Base-by-base conservation (phyloP, 1,284 basidiomycete genomes). In the Pulveroboletus ridleyi region DNA sequence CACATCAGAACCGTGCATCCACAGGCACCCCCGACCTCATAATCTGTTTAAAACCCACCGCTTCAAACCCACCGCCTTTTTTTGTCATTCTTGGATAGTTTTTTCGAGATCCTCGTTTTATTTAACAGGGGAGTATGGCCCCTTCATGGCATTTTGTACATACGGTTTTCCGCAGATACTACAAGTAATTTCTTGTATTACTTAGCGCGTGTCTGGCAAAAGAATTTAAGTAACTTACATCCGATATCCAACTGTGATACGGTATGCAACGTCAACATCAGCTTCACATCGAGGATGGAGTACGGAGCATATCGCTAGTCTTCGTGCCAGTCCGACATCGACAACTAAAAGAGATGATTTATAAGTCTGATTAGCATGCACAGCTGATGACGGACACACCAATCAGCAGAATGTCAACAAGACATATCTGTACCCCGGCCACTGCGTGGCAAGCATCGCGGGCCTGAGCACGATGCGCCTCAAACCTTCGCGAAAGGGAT, bases 401-500 rank as follows among this genome's bases (percentile, higher is more conserved):
- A 17, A 42, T 33, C 20, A 42, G n/a, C 17, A 59, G 22, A 62
- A 41, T 13, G 8, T 10, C 55, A 29, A 23, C 11, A 42, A 59
- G 41, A 2, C 18, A 42, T n/a, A 10, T n/a, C 25, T 29, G 25
- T 29, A 4, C 46, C 17, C 35, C 29, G 5, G 59, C 52, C 15
- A 18, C 49, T 39, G 22, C 20, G 23, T 14, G 25, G 20, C 33
- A 25, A 55, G 9, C 35, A 11, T n/a, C 20, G 6, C 25, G 4
- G 10, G 0, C 8, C 41, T 41, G 35, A 18, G 23, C 22, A 60
- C 23, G 39, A 14, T 64, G 60, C 71, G 71, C 44, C 55, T 68
- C 46, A 53, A 47, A 10, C 64, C 52, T 17, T 76, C 73, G 0
- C 68, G 65, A 2, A 41, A n/a, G n/a, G 68, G 66, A 0, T 72